Base-by-base conservation (phyloP, 164 flowering plant genomes). In the Warburgia ugandensis region DNA sequence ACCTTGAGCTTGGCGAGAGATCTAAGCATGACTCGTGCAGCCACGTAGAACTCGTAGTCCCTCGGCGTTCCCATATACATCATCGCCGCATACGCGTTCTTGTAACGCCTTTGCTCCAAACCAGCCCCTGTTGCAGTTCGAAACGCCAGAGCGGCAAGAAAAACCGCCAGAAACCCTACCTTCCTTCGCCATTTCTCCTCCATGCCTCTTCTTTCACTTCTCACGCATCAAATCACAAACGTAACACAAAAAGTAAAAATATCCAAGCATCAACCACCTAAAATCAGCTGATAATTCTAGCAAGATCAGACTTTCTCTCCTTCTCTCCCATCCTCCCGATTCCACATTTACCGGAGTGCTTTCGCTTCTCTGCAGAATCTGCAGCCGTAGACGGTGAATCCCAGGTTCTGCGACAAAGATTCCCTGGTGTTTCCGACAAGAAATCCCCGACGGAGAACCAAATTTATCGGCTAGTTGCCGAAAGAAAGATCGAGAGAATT, bases 1-100 rank as follows among this genome's bases (percentile, higher is more conserved):
- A 72, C 90, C 20, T 58, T 45, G 43, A 83, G 82, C 35, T 57
- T 40, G 9, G 33, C 37, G 2, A 91, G 76, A 19, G 96, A 91
- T 73, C 82, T 70, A 56, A 92, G 70, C 77, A 92, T 52, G 56
- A 92, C 98, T 26, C 98, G 80, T 12, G 73, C 72, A 22, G 96
- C 98, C 1, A 88, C 76, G 66, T 88, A 88, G 69, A 83, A 92
- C 78, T 92, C 98, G 62, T 88, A 88, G 70, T 87, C 98, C 36
- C 98, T 77, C 13, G 96, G 96, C 27, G 98, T 91, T 17, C 98
- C 98, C 96, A 91, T 81, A 53, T 91, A 91, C 97, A 91, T 91
- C 97, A 87, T 91, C 58, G 96, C 64, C 32, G 84, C 97, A 52
- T 91, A 91, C 0, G 97, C 97, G 55, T 86, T 74, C 49, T 58